Evolutionary conservation across 495 filamentous ascomycete species (phyloP).

Genomic region (Aspergillus steynii): DNA sequence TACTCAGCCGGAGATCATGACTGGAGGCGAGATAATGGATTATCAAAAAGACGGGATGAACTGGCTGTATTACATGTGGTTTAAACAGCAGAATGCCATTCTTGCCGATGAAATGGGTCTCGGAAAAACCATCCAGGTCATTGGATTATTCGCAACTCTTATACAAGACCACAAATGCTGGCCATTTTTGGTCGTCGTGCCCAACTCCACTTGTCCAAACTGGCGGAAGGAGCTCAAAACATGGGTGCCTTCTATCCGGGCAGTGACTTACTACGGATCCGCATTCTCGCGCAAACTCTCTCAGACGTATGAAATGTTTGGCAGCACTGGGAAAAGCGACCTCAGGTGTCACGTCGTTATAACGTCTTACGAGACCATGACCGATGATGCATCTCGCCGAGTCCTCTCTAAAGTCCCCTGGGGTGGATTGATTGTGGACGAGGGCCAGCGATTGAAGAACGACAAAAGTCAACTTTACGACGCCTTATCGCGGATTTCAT

Average conservation of each 20-base stretch:
- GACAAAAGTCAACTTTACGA: slow-evolving; percentile 81
- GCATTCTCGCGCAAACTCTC: slow-evolving; percentile 67
- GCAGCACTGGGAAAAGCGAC: slow-evolving; percentile 52
- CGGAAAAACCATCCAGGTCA: slow-evolving; percentile 95
- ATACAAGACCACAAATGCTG: slow-evolving; percentile 78
- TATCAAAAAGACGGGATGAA: slow-evolving; percentile 95
- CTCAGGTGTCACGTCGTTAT: slow-evolving; percentile 89
- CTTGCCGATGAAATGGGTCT: slow-evolving; percentile 99
- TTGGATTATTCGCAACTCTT: slow-evolving; percentile 77
- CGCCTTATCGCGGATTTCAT: slow-evolving; percentile 67
- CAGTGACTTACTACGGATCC: slow-evolving; percentile 88
- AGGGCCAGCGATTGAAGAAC: slow-evolving; percentile 95
- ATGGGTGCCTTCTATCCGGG: slow-evolving; percentile 84
- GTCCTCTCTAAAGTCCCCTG: slow-evolving; percentile 72
- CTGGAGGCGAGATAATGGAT: slow-evolving; percentile 80
- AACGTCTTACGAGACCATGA: slow-evolving; percentile 88
- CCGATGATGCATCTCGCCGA: slow-evolving; percentile 60
- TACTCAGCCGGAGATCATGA: slow-evolving; percentile 71
- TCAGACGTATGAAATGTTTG: slow-evolving; percentile 77
- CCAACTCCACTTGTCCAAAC: slow-evolving; percentile 92
- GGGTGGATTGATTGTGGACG: slow-evolving; percentile 90
- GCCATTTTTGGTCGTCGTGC: slow-evolving; percentile 91
- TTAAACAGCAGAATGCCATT: slow-evolving; percentile 79
- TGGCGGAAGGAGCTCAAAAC: slow-evolving; percentile 96
- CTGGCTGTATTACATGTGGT: slow-evolving; percentile 95